Percentiles rank a stretch among this genome's conserved stretches.
Conservation (phyloP, 1,139 yeast species). For the Candida albicans region DNA sequence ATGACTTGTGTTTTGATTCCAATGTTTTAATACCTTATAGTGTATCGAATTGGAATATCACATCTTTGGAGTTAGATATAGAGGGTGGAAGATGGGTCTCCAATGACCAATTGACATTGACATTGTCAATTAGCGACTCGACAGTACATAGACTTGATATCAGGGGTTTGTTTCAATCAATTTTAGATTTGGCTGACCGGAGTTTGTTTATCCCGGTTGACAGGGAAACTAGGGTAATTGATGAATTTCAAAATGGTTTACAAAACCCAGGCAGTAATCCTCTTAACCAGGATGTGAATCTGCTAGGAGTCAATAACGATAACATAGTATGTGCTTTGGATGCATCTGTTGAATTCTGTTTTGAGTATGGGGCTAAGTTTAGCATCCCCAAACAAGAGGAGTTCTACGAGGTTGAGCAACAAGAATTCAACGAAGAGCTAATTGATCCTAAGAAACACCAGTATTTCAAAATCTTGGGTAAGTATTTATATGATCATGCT, state of each 20-base stretch:
- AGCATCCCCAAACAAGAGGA: neutral
- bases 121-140: slow-evolving; percentile 35
- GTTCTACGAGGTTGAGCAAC: neutral
- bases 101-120: slow-evolving; percentile 31
- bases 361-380: slow-evolving; percentile 23
- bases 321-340: slow-evolving; percentile 36
- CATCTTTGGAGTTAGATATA: slow-evolving; percentile 11
- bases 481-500: neutral
- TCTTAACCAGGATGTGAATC: slow-evolving; percentile 13
- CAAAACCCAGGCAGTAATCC: slow-evolving; percentile 7
- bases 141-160: slow-evolving; percentile 35
- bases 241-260: neutral
- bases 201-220: slow-evolving; percentile 17
- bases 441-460: neutral
- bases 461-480: neutral
- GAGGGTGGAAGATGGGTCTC: slow-evolving; percentile 9
- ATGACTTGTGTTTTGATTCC: slow-evolving; percentile 20
- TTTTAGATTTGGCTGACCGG: slow-evolving; percentile 18
- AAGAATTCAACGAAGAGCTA: neutral
- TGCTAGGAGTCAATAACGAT: slow-evolving; percentile 25
- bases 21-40: slow-evolving; percentile 39
- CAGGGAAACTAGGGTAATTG: too few relatives aligned
- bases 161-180: slow-evolving; percentile 28
- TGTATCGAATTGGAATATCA: slow-evolving; percentile 28
- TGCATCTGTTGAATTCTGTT: slow-evolving; percentile 29